Base-by-base conservation (phyloP, 768 basidiomycete genomes). In the Pleurotus tuoliensis region DNA sequence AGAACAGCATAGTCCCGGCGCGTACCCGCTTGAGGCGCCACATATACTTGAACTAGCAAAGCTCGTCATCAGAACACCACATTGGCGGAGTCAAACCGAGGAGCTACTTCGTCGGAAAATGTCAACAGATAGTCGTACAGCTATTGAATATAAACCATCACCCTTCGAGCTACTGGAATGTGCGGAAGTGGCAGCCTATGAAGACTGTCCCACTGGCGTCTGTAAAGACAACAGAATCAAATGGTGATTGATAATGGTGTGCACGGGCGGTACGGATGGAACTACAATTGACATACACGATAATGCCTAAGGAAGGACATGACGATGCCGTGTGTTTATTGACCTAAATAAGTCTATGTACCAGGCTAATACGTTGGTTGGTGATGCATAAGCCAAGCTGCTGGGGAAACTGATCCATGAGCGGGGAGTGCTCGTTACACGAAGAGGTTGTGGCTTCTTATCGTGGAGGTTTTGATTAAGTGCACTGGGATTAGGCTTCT, bases 101-200 rank as follows among this genome's bases (percentile, higher is more conserved):
- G 3, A 37, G 16, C 8, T 20, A 52, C 50, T 25, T 52, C 50
- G 37, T 52, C 20, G 37, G 16, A 40, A 40, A 52, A 39, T 24
- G 50, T 52, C 50, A 52, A 40, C 2, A 40, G 34, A 20, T 39
- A 52, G 22, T 52, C 50, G 37, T 52, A 52, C 13, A 41, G 50
- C 50, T 52, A 22, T 12, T 20, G 13, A 8, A 13, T 13, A 39
- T 16, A 43, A 49, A 12, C 2, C 16, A 11, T 13, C 3, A 20
- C n/a, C 1, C n/a, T 40, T 16, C 18, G 3, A 12, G 24, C 20
- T 9, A 13, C n/a, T 5, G 24, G 41, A 4, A 40, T 20, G 6
- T 5, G 16, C 7, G 9, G 15, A 8, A 11, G 18, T 9, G n/a
- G 27, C 27, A 30, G 27, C 41, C n/a, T 37, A 52, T 39, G 5